These are phyloP conservation scores for Nemania sp. DNA, from an alignment of 2,329 filamentous ascomycete genomes.

Conservation along the genomic window DNA sequence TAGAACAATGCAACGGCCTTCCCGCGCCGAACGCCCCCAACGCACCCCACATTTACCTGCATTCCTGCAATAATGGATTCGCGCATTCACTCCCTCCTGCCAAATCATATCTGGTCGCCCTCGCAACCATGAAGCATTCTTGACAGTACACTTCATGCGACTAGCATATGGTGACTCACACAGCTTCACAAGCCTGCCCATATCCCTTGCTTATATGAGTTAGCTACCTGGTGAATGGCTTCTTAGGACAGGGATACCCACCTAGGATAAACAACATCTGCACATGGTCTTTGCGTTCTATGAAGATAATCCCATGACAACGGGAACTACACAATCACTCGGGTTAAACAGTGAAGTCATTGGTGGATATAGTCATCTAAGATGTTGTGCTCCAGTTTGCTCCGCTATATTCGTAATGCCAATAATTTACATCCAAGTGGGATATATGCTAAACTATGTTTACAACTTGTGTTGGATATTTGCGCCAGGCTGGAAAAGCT, in stretches of 20 bases:
- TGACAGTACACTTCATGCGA: constrained; percentile 46
- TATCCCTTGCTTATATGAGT: constrained; percentile 39
- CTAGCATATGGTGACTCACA: constrained; percentile 50
- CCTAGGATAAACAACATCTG: constrained; percentile 8
- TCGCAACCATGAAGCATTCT: constrained; percentile 45
- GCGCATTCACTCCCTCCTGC: constrained; percentile 21
- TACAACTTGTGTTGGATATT: constrained; percentile 65
- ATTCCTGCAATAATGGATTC: constrained; percentile 8
- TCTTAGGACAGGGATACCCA: constrained; percentile 13
- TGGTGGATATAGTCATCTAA: background rate
- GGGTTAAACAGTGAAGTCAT: background rate
- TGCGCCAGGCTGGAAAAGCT: constrained; percentile 62
- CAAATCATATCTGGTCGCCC: constrained; percentile 39
- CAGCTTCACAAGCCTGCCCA: background rate
- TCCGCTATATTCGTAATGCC: constrained; percentile 13
- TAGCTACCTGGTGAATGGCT: background rate
- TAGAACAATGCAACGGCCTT: background rate
- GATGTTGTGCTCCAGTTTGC: background rate
- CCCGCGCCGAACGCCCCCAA: too few species aligned
- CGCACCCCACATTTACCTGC: constrained; percentile 15
- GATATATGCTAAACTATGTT: constrained; percentile 26
- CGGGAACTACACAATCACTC: background rate
- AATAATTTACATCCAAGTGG: constrained; percentile 27
- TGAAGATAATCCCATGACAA: too few species aligned
- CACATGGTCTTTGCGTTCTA: background rate